Evolutionary conservation across 305 asterid genomes (phyloP).

Genomic region (Nicotiana rustica): DNA sequence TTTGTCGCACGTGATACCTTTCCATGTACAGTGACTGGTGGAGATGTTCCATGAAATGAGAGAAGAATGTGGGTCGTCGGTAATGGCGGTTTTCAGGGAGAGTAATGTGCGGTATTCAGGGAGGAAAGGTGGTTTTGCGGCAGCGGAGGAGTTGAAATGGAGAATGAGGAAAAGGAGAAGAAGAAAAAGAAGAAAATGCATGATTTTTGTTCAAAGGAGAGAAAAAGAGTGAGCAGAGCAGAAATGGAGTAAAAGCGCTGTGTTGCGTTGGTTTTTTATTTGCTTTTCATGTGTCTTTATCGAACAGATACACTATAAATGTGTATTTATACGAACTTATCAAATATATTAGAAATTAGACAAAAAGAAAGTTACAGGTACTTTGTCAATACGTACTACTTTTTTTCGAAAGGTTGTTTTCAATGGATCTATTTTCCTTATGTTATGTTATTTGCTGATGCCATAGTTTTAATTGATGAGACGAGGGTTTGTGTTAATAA

Average conservation of each 20-base stretch:
- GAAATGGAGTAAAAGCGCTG: not conserved
- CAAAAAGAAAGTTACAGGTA: too few relatives aligned
- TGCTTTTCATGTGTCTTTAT: not conserved
- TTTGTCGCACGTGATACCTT: slow-evolving; percentile 70
- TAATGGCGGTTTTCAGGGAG: slow-evolving; percentile 64
- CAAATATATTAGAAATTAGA: not conserved
- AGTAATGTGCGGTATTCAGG: slow-evolving; percentile 65
- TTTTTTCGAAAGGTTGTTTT: too few relatives aligned
- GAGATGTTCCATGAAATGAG: slow-evolving; percentile 64
- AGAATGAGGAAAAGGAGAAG: slow-evolving; percentile 40
- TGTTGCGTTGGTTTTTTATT: not conserved
- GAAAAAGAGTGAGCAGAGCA: not conserved
- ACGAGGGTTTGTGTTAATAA: too few relatives aligned
- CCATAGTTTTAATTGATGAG: too few relatives aligned
- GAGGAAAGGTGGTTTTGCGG: slow-evolving; percentile 50
- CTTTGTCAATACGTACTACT: too few relatives aligned
- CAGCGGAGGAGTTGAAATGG: slow-evolving; percentile 42
- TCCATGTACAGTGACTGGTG: slow-evolving; percentile 70
- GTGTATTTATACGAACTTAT: not conserved
- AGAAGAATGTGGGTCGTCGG: slow-evolving; percentile 63
- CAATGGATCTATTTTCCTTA: too few relatives aligned
- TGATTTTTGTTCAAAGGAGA: slow-evolving; percentile 40
- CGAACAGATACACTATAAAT: not conserved
- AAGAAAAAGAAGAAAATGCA: slow-evolving; percentile 51
- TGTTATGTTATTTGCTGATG: too few relatives aligned